Evolutionary conservation across 371 early-diverging fungal species (phyloP), one percentile per base, ranked within the genome.

Genomic region (Mucor saturninus): DNA sequence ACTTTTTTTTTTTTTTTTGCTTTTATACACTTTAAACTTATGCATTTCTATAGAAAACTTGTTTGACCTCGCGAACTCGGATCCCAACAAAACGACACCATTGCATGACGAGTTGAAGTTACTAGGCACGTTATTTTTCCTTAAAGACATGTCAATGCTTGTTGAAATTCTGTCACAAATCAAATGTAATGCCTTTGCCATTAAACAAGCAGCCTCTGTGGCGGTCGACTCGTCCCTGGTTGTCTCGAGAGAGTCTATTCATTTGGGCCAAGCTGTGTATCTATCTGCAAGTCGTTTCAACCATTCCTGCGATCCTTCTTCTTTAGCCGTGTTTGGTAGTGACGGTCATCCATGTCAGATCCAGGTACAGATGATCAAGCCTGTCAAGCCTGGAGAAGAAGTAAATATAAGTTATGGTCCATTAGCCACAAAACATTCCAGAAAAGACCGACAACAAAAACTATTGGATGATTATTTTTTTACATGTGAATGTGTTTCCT

Each of bases 331-430:
- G 4, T 78, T 74, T 57, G 71, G 70, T 13, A 57, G 65, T 9
- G 57, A 32, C 4, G 13, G 13, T 1, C 32, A 48, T 31, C 62
- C 50, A 2, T 64, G 38, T 15, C 56, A 35, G 26, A 31, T 54
- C 11, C 39, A 46, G 15, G 43, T 65, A 29, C 45, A 61, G 11
- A 28, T 52, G 7, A 42, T 51, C 21, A 55, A 62, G 4, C 39
- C 45, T 0, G 13, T 50, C 0, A 28, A 15, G 9, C 5, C 26
- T 2, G 55, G 60, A 3, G 7, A 55, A 13, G 64, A 65, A 30
- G 14, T 75, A 0, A 64, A 49, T 5, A 75, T 78, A 30, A 75
- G 75, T 31, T 78, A 78, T 65, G 78, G 75, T 5, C 74, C 75
- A 3, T 29, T 71, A 26, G 68, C 72, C 10, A 60, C 56, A 8